phyloP scores from a whole-genome alignment of 331 rosid genomes.

The Arachis monticola region DNA sequence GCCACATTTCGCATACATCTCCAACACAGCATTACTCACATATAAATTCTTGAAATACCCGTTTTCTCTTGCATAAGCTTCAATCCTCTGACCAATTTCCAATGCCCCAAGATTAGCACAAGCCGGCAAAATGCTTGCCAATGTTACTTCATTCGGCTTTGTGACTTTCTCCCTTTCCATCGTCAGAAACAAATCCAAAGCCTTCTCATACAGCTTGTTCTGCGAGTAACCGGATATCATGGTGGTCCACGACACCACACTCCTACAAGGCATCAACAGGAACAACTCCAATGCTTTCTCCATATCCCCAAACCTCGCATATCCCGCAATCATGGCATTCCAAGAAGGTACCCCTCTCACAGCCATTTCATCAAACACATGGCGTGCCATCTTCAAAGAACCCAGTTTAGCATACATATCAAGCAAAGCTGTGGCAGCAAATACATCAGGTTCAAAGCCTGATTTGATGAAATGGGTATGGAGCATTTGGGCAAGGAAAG shows the following conservation, averaged over 20 bases:
- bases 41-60: constrained; percentile 63
- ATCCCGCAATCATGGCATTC: constrained; percentile 69
- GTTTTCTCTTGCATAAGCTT: constrained; percentile 62
- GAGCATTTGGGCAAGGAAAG: constrained; percentile 51
- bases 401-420: constrained; percentile 70
- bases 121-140: constrained; percentile 84
- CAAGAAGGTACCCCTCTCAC: constrained; percentile 51
- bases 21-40: constrained; percentile 69
- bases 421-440: constrained; percentile 65
- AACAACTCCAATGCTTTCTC: constrained; percentile 61
- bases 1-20: constrained; percentile 80
- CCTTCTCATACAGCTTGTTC: constrained; percentile 60
- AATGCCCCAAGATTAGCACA: constrained; percentile 85
- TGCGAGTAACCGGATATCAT: constrained; percentile 71
- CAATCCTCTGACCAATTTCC: constrained; percentile 77
- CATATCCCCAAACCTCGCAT: constrained; percentile 67
- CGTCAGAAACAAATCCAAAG: constrained; percentile 59
- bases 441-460: constrained; percentile 61
- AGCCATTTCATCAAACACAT: not conserved
- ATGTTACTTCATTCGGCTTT: constrained; percentile 71
- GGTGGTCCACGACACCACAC: constrained; percentile 80
- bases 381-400: not conserved
- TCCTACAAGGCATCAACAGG: constrained; percentile 57
- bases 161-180: constrained; percentile 59
- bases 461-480: constrained; percentile 68